These are phyloP conservation scores for Vachellia pachyceras DNA, from an alignment of 306 rosid species.

Conservation along the genomic window DNA sequence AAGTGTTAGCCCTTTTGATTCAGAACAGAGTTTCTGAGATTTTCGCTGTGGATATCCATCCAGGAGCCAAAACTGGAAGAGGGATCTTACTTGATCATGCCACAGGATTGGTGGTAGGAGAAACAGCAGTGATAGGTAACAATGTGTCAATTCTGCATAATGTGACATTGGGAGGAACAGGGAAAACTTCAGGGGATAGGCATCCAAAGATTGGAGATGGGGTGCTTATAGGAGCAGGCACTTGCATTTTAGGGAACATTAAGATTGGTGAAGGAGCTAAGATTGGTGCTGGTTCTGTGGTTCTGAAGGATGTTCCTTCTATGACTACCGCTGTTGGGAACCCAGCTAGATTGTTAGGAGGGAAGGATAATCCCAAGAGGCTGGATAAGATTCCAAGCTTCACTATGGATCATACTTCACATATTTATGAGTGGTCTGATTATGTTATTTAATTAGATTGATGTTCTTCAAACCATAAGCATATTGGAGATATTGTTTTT, in stretches of 20 bases:
- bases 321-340: constrained; percentile 91
- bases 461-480: background rate
- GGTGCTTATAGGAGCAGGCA: constrained; percentile 89
- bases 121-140: constrained; percentile 90
- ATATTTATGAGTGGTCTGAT: constrained; percentile 74
- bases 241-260: constrained; percentile 84
- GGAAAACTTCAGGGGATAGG: constrained; percentile 79
- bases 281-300: constrained; percentile 92
- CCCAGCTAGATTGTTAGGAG: constrained; percentile 84
- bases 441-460: constrained; percentile 68
- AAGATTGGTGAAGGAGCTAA: constrained; percentile 83
- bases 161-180: constrained; percentile 94
- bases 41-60: constrained; percentile 85
- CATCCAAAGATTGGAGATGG: constrained; percentile 96
- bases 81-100: constrained; percentile 90
- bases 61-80: constrained; percentile 79
- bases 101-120: constrained; percentile 89
- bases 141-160: constrained; percentile 85
- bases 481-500: background rate
- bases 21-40: constrained; percentile 85
- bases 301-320: constrained; percentile 89
- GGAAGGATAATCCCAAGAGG: constrained; percentile 74
- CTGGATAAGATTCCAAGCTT: constrained; percentile 75
- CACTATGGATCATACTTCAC: constrained; percentile 84
- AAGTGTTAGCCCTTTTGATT: constrained; percentile 62